Evolutionary conservation across 495 filamentous ascomycete species (phyloP).

Genomic region (Daldinia decipiens): DNA sequence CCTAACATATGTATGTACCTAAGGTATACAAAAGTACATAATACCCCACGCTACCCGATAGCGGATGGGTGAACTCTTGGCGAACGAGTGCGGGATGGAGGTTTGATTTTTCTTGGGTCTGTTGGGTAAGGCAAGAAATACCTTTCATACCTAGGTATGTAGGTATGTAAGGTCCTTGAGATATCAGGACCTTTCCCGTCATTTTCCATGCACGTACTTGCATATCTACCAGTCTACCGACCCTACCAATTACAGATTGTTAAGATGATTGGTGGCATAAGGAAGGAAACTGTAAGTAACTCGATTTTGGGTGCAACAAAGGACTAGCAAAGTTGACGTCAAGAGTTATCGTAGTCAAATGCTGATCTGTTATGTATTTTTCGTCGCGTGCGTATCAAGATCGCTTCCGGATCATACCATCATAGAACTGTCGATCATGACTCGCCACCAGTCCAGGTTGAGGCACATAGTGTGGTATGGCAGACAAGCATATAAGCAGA

Average conservation of each 20-base stretch:
- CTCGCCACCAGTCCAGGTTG: conserved; percentile 21
- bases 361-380: conserved; percentile 12
- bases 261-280: not conserved
- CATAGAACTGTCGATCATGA: conserved; percentile 37
- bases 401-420: conserved; percentile 34
- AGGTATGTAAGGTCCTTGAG: not conserved
- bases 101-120: conserved; percentile 14
- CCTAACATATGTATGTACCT: no score
- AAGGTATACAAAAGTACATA: conserved; percentile 2
- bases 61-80: conserved; percentile 33
- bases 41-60: conserved; percentile 43
- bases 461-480: not conserved
- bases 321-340: conserved; percentile 24
- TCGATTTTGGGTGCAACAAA: conserved; percentile 1
- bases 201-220: conserved; percentile 6
- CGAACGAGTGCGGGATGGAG: conserved; percentile 29
- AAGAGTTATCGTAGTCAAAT: conserved; percentile 11
- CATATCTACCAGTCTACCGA: not conserved
- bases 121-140: conserved; percentile 27
- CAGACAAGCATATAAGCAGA: not conserved
- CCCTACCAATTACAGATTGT: not conserved
- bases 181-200: not conserved
- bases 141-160: not conserved
- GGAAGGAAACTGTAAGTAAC: not conserved
- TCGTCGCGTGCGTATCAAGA: conserved; percentile 7